These are phyloP conservation scores for Salix purpurea DNA, from an alignment of 345 rosid species.

Conservation along the genomic window DNA sequence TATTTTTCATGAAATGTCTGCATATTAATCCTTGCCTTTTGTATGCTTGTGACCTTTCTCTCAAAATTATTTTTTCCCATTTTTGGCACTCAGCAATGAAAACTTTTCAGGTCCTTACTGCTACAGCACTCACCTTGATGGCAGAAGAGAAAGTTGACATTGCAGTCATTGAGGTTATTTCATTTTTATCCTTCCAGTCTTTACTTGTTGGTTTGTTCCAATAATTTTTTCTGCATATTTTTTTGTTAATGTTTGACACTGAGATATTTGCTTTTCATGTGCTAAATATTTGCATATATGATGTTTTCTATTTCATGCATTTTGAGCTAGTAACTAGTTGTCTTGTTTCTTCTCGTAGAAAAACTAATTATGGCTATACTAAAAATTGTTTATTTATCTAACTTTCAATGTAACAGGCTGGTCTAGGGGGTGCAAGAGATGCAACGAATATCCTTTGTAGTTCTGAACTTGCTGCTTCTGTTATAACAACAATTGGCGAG, in stretches of 20 bases:
- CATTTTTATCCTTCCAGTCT: not conserved
- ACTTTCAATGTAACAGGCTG: constrained; percentile 45
- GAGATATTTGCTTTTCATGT: not conserved
- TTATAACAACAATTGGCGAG: constrained; percentile 78
- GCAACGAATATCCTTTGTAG: constrained; percentile 71
- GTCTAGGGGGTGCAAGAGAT: constrained; percentile 89
- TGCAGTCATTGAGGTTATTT: constrained; percentile 69
- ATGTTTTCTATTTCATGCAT: not conserved
- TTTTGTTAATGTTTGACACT: not conserved
- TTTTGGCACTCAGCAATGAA: not conserved
- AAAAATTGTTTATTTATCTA: not conserved
- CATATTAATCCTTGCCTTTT: not conserved
- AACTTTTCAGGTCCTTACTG: constrained; percentile 69
- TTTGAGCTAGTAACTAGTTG: not conserved
- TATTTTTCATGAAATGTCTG: not conserved
- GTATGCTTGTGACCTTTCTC: not conserved
- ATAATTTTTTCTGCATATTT: not conserved
- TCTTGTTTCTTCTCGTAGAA: not conserved
- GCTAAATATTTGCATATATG: not conserved
- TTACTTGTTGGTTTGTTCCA: not conserved
- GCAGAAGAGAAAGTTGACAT: constrained; percentile 69
- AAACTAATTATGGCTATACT: not conserved
- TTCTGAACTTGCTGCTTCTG: constrained; percentile 56
- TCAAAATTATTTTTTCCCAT: not conserved
- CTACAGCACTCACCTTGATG: constrained; percentile 66